A percentile compares a stretch with the other conserved stretches of the same genome.
These are phyloP conservation scores for Acacia confusa DNA, from an alignment of 306 rosid species.

Conservation along the genomic window DNA sequence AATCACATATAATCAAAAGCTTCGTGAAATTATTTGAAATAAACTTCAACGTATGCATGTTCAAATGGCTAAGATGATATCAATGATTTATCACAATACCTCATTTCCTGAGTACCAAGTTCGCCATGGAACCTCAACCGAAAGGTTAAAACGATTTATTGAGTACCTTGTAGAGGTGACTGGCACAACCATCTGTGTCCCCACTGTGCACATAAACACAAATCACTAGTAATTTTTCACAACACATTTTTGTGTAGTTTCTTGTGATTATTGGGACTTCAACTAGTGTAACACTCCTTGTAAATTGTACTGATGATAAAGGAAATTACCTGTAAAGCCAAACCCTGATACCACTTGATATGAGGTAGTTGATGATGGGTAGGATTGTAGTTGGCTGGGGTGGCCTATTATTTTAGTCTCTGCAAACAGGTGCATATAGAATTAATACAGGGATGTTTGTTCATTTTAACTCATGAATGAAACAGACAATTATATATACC, in stretches of 20 bases:
- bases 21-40: neutral
- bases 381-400: conserved; percentile 36
- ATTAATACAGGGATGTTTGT: neutral
- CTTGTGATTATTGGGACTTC: neutral
- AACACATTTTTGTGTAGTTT: neutral
- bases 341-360: neutral
- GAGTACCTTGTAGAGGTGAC: conserved; percentile 61
- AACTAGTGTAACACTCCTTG: neutral
- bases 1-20: neutral
- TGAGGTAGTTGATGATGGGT: conserved; percentile 34
- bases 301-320: neutral
- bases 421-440: conserved; percentile 18
- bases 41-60: neutral
- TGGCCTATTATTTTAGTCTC: conserved; percentile 25
- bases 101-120: conserved; percentile 56
- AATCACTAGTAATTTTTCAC: neutral
- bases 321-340: conserved; percentile 43
- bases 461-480: neutral
- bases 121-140: conserved; percentile 44
- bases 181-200: conserved; percentile 53
- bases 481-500: conserved; percentile 28
- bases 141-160: conserved; percentile 41
- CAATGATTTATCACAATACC: conserved; percentile 26
- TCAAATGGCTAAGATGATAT: neutral
- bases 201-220: conserved; percentile 41